Percentiles rank a stretch among this genome's conserved stretches.
Evolutionary conservation across 768 basidiomycete genomes (phyloP).

Genomic region (Tephrocybe sp.): DNA sequence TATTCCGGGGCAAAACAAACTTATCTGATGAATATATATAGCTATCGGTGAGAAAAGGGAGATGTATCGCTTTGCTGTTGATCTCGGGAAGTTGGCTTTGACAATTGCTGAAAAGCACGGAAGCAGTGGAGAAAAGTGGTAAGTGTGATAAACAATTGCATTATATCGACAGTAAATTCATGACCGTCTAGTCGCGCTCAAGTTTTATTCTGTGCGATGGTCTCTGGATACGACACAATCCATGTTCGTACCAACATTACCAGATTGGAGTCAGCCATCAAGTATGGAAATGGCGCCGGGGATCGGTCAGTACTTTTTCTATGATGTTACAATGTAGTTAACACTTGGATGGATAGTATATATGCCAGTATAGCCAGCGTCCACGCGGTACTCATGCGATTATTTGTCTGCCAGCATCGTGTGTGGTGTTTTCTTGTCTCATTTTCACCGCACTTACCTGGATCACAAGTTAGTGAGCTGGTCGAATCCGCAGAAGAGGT

Average conservation of each 20-base stretch:
- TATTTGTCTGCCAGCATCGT: slow-evolving; percentile 65
- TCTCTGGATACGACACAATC: slow-evolving; percentile 64
- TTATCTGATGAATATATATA: slow-evolving; percentile 19
- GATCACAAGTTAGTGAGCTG: slow-evolving; percentile 52
- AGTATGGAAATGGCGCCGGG: slow-evolving; percentile 64
- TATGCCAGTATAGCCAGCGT: slow-evolving; percentile 62
- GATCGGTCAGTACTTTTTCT: slow-evolving; percentile 45
- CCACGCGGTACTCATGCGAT: slow-evolving; percentile 48
- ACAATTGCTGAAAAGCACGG: slow-evolving; percentile 67
- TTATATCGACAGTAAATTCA: slow-evolving; percentile 5
- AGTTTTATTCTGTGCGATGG: slow-evolving; percentile 58
- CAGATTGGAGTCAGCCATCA: slow-evolving; percentile 58
- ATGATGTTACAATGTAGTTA: background rate
- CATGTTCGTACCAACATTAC: slow-evolving; percentile 63
- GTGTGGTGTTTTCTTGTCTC: slow-evolving; percentile 21
- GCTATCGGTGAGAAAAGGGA: slow-evolving; percentile 61
- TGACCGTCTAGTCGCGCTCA: slow-evolving; percentile 48
- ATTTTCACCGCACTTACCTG: background rate
- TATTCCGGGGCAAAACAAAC: background rate
- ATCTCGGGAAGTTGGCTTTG: slow-evolving; percentile 64
- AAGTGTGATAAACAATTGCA: slow-evolving; percentile 4
- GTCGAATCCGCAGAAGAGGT: slow-evolving; percentile 62
- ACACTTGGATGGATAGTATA: slow-evolving; percentile 34
- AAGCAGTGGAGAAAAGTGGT: slow-evolving; percentile 68
- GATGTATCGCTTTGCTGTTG: slow-evolving; percentile 64